Evolutionary conservation across 108 stramenopile genomes (phyloP), one percentile per base, ranked within the genome.

Genomic region (Fistulifera solaris): DNA sequence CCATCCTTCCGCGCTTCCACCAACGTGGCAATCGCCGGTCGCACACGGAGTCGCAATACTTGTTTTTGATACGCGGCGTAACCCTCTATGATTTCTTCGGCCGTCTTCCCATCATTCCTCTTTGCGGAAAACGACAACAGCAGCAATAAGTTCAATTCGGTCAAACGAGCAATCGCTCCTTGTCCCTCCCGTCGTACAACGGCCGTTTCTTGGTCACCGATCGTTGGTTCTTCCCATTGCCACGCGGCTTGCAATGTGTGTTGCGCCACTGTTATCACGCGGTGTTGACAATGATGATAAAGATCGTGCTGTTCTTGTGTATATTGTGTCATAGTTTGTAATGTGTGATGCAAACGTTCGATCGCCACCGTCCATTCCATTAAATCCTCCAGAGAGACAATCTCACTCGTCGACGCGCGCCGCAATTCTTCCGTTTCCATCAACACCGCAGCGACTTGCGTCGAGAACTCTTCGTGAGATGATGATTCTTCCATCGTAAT

Each of bases 31-130:
- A 89, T 84, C 19, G 79, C 70, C 2, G 77, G 82, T 59, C 81
- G 85, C 56, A 75, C 64, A 14, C 88, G 73, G 25, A 75, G 54
- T 23, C 84, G 81, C 11, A 89, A 54, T 16, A 80, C 72, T 56
- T 75, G 67, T 45, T 77, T 54, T 68, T 89, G 88, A 56, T 83
- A 86, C 31, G 67, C 52, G 14, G 67, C 53, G 51, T 89, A 89
- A 2, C 55, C 48, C 0, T 71, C 60, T 42, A 76, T 58, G 42
- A 73, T 65, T 31, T 74, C 53, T 2, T 54, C 15, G 19, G 38
- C 58, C 4, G 47, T 28, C 44, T 50, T 42, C 61, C 39, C 31
- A 11, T 27, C 63, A 28, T 56, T 59, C n/a, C n/a, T n/a, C n/a
- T n/a, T n/a, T n/a, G n/a, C n/a, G n/a, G n/a, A 13, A 11, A 11